Evolutionary conservation across 768 basidiomycete species (phyloP), one percentile per base, ranked within the genome.

Genomic region (Tylopilus intermedius): DNA sequence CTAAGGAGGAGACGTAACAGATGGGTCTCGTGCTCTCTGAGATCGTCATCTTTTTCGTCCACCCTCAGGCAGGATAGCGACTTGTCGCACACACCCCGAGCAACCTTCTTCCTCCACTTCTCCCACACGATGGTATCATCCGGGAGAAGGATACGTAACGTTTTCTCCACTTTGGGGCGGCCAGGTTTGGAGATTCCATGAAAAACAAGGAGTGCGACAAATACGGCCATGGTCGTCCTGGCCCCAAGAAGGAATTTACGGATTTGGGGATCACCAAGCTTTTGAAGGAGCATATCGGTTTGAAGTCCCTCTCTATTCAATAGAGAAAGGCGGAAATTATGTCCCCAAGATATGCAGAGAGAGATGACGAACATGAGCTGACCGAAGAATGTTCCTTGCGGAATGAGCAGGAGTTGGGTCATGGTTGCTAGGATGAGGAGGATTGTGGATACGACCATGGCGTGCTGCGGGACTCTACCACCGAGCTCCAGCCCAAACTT

Each of bases 281-380:
- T 56, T 3, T 24, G n/a, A 15, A 62, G 55, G 21, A 67, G 46
- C 5, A 67, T 32, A 11, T 61, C 14, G 47, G 49, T 51, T 58
- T 72, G 61, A 6, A 60, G 40, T 10, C 27, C 43, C 38, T 60
- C 56, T 8, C 55, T 57, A 18, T 73, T 71, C 67, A 74, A 53
- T 21, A 61, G 64, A 0, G 66, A 67, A 14, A 70, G 45, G n/a
- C 49, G 56, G 18, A 56, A 61, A n/a, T 66, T 72, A 53, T 70
- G 71, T 2, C 22, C 13, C 71, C 71, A 72, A 3, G 71, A 71
- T 2, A 67, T 57, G 10, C 49, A 60, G 18, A 72, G 60, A 2
- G 69, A 64, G 13, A 51, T 49, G 24, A 72, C 47, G 47, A 72
- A 70, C 66, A 72, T 62, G 47, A 70, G 49, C 48, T 72, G 71